A percentile compares a stretch with the other conserved stretches of the same genome.
Conservation (phyloP, 192 early-diverging fungal species). For the Coemansia sp. region DNA sequence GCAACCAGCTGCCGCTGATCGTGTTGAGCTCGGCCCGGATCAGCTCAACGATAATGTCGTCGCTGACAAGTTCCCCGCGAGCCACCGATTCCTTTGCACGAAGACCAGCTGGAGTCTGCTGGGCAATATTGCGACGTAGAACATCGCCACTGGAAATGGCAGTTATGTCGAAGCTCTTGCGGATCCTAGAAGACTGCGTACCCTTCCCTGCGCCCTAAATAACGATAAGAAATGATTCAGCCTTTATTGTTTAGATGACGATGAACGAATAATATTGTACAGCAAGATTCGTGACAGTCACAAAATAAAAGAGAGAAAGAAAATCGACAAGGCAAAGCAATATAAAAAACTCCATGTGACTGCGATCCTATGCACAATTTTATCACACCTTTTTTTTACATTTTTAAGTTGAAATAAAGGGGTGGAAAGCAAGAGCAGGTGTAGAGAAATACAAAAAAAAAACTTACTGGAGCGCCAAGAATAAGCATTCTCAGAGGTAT, state of each 20-base stretch:
- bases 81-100: conserved; percentile 55
- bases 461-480: conserved; percentile 74
- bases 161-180: conserved; percentile 64
- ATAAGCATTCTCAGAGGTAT: conserved; percentile 67
- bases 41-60: conserved; percentile 45
- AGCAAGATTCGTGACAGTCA: conserved; percentile 4
- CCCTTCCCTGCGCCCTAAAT: conserved; percentile 82
- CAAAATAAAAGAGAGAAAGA: not conserved
- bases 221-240: too few species aligned
- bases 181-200: conserved; percentile 81
- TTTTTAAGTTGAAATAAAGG: not conserved
- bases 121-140: conserved; percentile 77
- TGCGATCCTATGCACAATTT: not conserved
- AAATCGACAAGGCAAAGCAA: not conserved
- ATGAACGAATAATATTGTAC: not conserved
- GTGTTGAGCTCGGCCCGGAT: conserved; percentile 40
- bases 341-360: conserved; percentile 16
- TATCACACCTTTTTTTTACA: not conserved
- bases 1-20: conserved; percentile 65
- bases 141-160: conserved; percentile 87
- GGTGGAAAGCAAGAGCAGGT: not conserved
- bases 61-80: conserved; percentile 39
- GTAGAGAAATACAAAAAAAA: conserved; percentile 8
- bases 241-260: too few species aligned
- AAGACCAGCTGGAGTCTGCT: conserved; percentile 62